phyloP scores from a whole-genome alignment of 2,329 filamentous ascomycete genomes.

The Dactylonectria estremocensis region DNA sequence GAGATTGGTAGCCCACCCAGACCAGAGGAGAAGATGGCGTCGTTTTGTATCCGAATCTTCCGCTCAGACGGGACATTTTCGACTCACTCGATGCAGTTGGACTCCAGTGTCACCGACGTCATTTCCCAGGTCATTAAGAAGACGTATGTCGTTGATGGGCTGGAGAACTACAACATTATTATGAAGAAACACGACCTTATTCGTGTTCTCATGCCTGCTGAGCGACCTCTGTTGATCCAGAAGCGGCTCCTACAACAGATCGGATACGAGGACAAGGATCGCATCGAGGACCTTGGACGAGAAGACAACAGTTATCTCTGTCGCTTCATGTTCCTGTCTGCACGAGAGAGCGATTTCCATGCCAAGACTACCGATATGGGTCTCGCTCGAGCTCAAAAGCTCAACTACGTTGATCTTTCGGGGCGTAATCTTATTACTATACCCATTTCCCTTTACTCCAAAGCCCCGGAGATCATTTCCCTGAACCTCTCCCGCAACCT shows the following conservation, averaged over 20 bases:
- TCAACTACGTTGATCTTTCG: constrained; percentile 93
- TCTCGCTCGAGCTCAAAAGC: constrained; percentile 87
- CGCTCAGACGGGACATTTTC: constrained; percentile 94
- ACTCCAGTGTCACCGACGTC: constrained; percentile 88
- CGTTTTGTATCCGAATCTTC: constrained; percentile 96
- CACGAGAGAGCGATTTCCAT: constrained; percentile 86
- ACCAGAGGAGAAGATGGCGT: constrained; percentile 80
- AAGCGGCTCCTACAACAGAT: constrained; percentile 92
- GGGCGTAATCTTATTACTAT: constrained; percentile 94
- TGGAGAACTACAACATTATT: constrained; percentile 96
- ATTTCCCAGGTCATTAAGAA: constrained; percentile 94
- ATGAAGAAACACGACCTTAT: constrained; percentile 93
- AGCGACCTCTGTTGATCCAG: constrained; percentile 91
- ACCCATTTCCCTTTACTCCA: constrained; percentile 93
- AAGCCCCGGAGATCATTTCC: constrained; percentile 92
- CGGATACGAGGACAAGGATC: constrained; percentile 89
- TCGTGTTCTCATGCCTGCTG: constrained; percentile 82
- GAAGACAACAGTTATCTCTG: constrained; percentile 98
- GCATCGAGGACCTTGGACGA: constrained; percentile 91
- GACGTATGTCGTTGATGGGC: constrained; percentile 89
- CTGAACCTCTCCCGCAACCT: constrained; percentile 95
- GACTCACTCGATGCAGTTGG: constrained; percentile 87
- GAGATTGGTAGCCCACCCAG: constrained; percentile 77
- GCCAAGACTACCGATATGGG: constrained; percentile 80
- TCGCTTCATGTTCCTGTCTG: constrained; percentile 94